Evolutionary conservation across 139 green algal species (phyloP), one percentile per base, ranked within the genome.

Genomic region (Pleodorina starrii): DNA sequence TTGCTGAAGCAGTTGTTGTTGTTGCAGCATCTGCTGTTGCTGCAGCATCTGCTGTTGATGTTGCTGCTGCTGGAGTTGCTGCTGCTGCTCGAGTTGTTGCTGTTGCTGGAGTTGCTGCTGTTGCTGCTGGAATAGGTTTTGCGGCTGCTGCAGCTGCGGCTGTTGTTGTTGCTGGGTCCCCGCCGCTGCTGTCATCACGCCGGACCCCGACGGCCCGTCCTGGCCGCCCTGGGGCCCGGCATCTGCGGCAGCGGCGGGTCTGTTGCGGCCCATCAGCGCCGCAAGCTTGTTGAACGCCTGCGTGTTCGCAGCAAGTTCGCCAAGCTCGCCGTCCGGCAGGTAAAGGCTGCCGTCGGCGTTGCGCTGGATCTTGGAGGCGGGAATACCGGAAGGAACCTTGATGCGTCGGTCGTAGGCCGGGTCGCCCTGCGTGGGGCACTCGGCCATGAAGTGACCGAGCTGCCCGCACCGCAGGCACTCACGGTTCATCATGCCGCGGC

Each of bases 341-440:
- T 90, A 68, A 6, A 93, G 54, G 38, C 54, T 78, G 59, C 90
- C 90, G 54, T 93, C 90, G 25, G 90, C 75, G 51, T 88, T 91
- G n/a, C 73, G 59, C 32, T 81, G 60, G 32, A 93, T 86, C 44
- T 89, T 93, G 43, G 83, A 86, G 2, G 68, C 29, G 14, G 90
- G 90, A 48, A 93, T 93, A 42, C 90, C 90, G 0, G 82, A 78
- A 1, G 90, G 79, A 38, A 73, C 54, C 9, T 87, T 82, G 40
- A 87, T 12, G 35, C 68, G 48, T 42, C 59, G 68, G 69, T 92
- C 84, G 23, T 75, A 92, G 4, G 48, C 80, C 2, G 95, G 93
- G 74, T 97, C 93, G 43, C 91, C 92, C 32, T 91, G 75, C 1
- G 95, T 97, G n/a, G 96, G 96, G 90, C 96, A 98, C 85, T 97